These are phyloP conservation scores for Ceratobasidium sp. DNA, from an alignment of 1,284 basidiomycete genomes.

Conservation along the genomic window DNA sequence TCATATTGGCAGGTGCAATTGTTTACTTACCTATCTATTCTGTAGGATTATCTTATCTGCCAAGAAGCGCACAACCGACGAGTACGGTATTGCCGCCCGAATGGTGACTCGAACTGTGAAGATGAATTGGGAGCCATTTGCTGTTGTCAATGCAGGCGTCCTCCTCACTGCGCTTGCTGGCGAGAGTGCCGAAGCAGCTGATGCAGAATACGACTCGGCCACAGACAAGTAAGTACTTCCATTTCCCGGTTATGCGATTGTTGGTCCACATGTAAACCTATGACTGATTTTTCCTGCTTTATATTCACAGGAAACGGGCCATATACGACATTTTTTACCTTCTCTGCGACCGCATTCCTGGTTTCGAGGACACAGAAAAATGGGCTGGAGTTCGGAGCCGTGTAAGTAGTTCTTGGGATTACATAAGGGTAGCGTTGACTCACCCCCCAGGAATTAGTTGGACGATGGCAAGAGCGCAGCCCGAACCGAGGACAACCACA, in stretches of 20 bases:
- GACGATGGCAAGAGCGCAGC: constrained; percentile 1
- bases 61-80: neutral
- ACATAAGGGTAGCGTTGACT: too few relatives aligned
- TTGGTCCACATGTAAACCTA: neutral
- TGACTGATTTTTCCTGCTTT: neutral
- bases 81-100: constrained; percentile 1
- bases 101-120: neutral
- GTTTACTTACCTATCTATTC: neutral
- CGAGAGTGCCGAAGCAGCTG: neutral
- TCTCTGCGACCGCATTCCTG: neutral
- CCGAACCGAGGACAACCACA: constrained; percentile 22
- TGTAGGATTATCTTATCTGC: constrained; percentile 2
- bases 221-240: neutral
- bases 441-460: too few relatives aligned
- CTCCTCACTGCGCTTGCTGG: neutral
- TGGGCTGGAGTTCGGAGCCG: constrained; percentile 9
- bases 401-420: too few relatives aligned
- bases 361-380: neutral
- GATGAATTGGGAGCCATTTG: neutral
- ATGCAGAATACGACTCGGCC: neutral
- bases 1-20: neutral
- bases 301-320: neutral
- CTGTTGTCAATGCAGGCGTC: constrained; percentile 12
- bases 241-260: neutral
- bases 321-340: constrained; percentile 4